Evolutionary conservation across 805 yeast genomes (phyloP), one percentile per base, ranked within the genome.

Genomic region (Candida broadrunensis): DNA sequence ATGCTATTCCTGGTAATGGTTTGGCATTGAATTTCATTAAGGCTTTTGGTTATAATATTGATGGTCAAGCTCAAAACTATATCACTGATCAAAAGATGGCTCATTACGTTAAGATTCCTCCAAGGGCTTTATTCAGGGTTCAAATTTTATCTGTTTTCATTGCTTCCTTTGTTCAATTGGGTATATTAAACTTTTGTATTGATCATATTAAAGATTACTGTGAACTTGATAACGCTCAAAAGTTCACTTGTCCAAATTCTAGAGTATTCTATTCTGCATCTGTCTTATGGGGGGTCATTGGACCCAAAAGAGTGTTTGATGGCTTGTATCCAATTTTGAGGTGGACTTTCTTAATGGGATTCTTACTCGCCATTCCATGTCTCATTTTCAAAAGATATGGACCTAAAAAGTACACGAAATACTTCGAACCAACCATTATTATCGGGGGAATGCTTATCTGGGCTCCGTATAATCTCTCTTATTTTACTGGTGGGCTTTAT

Each of bases 271-370:
- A 64, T 60, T 64, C 72, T 18, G 75, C 85, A 2, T 72, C 83
- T 0, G 67, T 81, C 15, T 56, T 78, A 35, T 82, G 85, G 85
- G 87, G 85, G 36, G 70, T 58, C 56, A 70, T 81, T 46, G 87
- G 87, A 0, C 66, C 67, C 6, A 54, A 54, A 49, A 56, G 49
- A 44, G 63, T 58, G 7, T 58, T 61, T 36, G 47, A 44, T 13
- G 58, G 56, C 14, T 41, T 61, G 20, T 60, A 63, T 46, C 68
- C 65, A 7, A 36, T 58, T 21, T 50, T 63, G 47, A 47, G 54
- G 41, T 61, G 46, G 44, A 58, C 60, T 26, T 60, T 63, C 54
- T 51, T 61, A 43, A 54, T 63, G 33, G 69, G 67, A 4, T 42
- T 48, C 36, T 43, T 61, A 30, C 37, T 54, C 13, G 56, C 53